Evolutionary conservation across 2,329 filamentous ascomycete species (phyloP).

Genomic region (Ilyonectria sp.): DNA sequence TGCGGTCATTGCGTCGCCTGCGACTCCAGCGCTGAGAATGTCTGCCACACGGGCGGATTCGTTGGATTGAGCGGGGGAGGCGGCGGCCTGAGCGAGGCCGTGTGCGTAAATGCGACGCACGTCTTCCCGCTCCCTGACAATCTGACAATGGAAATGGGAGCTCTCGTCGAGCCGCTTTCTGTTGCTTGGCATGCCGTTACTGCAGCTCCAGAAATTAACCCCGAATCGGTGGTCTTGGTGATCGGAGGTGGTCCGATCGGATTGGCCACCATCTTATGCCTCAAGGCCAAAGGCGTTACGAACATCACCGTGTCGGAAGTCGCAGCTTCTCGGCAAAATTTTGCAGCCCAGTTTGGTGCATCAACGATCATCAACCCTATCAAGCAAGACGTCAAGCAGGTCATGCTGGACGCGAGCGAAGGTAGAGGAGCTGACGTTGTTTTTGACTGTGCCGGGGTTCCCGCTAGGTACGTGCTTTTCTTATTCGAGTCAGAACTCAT

Average conservation of each 20-base stretch:
- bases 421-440: conserved; percentile 69
- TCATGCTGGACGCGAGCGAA: conserved; percentile 62
- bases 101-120: conserved; percentile 65
- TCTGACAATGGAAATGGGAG: conserved; percentile 65
- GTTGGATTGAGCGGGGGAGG: conserved; percentile 59
- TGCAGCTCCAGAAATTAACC: conserved; percentile 57
- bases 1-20: conserved; percentile 72
- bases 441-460: conserved; percentile 74
- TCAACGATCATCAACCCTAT: conserved; percentile 60
- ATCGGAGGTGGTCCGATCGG: conserved; percentile 68
- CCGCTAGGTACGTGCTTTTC: conserved; percentile 36
- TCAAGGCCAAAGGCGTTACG: conserved; percentile 62
- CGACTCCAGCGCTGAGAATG: conserved; percentile 66
- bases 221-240: conserved; percentile 62
- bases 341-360: conserved; percentile 61
- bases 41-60: conserved; percentile 64
- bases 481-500: rapidly evolving
- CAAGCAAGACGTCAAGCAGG: conserved; percentile 62
- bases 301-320: conserved; percentile 65
- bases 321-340: conserved; percentile 56
- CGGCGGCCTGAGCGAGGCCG: conserved; percentile 69
- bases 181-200: conserved; percentile 63
- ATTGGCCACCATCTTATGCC: conserved; percentile 61
- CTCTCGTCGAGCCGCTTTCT: conserved; percentile 66
- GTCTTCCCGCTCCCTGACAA: conserved; percentile 66